Conservation (phyloP, 2,329 filamentous ascomycete species). For the Aspergillus tamarii region DNA sequence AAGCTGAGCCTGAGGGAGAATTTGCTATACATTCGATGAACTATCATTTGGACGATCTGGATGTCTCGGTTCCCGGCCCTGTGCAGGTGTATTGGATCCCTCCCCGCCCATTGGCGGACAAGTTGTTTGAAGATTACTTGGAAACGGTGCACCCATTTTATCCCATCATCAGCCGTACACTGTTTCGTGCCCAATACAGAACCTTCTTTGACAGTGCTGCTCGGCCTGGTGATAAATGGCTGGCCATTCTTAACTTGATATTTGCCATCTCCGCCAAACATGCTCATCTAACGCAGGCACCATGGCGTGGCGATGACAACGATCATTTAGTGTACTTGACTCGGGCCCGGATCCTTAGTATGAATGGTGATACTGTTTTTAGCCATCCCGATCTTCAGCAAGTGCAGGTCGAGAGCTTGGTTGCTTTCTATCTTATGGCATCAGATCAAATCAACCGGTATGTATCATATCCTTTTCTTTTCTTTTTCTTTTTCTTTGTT, state of each 20-base stretch:
- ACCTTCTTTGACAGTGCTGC: constrained; percentile 41
- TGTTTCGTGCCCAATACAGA: constrained; percentile 46
- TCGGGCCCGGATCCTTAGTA: constrained; percentile 46
- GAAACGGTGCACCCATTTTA: constrained; percentile 48
- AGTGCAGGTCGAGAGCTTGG: constrained; percentile 48
- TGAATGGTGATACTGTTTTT: constrained; percentile 47
- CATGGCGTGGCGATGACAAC: constrained; percentile 45
- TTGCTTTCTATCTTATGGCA: constrained; percentile 48
- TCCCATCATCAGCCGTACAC: constrained; percentile 47
- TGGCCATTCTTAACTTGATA: constrained; percentile 51
- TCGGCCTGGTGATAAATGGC: constrained; percentile 44
- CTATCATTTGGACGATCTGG: constrained; percentile 50
- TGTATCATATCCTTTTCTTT: constrained; percentile 12
- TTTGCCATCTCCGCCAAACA: constrained; percentile 50
- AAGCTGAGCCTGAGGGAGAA: constrained; percentile 35
- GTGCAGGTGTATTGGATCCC: constrained; percentile 48
- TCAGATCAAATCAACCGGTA: constrained; percentile 50
- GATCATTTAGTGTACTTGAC: constrained; percentile 51
- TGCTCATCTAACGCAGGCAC: constrained; percentile 45
- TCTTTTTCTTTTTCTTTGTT: neutral
- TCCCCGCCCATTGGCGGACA: constrained; percentile 43
- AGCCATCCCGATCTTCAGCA: constrained; percentile 50
- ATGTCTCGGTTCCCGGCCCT: constrained; percentile 44
- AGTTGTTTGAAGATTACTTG: constrained; percentile 47
- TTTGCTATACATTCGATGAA: constrained; percentile 40